Evolutionary conservation across 2,329 filamentous ascomycete genomes (phyloP).

Genomic region (Pseudogymnoascus sp.): DNA sequence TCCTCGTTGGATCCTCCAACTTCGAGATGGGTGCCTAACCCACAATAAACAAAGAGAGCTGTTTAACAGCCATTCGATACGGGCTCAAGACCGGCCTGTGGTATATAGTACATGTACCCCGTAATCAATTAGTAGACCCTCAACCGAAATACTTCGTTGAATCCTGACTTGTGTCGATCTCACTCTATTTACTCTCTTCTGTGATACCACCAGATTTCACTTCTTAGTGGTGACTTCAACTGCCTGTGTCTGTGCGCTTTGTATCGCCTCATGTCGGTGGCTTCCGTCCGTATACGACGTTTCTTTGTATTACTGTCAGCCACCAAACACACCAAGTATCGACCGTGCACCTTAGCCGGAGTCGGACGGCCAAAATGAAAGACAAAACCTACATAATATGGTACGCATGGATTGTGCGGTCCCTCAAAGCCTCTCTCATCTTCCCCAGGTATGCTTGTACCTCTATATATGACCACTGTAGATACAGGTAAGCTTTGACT

Average conservation of each 20-base stretch:
- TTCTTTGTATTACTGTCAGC: not conserved
- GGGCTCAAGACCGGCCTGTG: not conserved
- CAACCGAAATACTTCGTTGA: not conserved
- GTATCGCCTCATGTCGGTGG: not conserved
- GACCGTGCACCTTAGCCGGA: not conserved
- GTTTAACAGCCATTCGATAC: not conserved
- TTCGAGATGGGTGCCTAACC: not conserved
- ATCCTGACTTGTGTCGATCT: not conserved
- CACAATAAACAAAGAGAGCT: not conserved
- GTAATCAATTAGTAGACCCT: not conserved
- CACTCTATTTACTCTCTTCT: not conserved
- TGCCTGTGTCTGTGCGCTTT: not conserved
- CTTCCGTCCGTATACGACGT: not conserved
- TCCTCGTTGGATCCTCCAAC: not conserved
- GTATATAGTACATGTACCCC: not conserved
- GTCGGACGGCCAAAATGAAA: not conserved
- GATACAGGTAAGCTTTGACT: not conserved
- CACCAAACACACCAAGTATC: not conserved
- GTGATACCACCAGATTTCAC: not conserved
- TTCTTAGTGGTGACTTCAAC: not conserved
- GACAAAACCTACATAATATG: slow-evolving; percentile 15
- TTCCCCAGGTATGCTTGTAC: slow-evolving; percentile 14
- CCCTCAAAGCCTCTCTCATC: slow-evolving; percentile 14
- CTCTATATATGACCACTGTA: slow-evolving; percentile 14
- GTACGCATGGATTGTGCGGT: slow-evolving; percentile 18